phyloP scores from a whole-genome alignment of 768 basidiomycete genomes.

The Termitomyces sp. region DNA sequence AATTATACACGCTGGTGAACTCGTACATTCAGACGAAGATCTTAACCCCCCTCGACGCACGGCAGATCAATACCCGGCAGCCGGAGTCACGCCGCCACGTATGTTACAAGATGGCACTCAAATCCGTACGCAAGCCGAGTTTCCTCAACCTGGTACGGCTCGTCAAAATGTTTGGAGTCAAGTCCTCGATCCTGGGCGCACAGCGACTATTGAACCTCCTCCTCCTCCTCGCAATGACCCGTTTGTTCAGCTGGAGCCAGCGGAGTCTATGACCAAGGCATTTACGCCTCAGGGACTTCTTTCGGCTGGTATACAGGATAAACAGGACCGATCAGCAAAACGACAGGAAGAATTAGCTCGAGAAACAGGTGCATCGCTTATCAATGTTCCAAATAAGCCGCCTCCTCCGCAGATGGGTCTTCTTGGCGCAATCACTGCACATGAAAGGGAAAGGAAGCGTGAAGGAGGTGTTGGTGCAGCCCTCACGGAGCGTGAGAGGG shows the following conservation, averaged over 20 bases:
- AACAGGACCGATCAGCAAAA: conserved; percentile 93
- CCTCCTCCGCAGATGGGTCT: conserved; percentile 94
- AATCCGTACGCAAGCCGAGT: conserved; percentile 53
- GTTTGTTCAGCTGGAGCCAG: conserved; percentile 70
- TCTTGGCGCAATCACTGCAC: conserved; percentile 92
- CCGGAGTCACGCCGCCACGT: conserved; percentile 32
- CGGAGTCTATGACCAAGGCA: conserved; percentile 83
- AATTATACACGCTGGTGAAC: conserved; percentile 9
- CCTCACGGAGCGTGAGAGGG: conserved; percentile 92
- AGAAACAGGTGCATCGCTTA: conserved; percentile 85
- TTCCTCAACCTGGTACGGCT: conserved; percentile 48
- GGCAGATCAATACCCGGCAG: conserved; percentile 43
- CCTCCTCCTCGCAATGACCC: conserved; percentile 46
- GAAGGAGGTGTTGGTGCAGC: conserved; percentile 95
- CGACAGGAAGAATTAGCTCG: conserved; percentile 91
- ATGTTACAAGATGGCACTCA: conserved; percentile 55
- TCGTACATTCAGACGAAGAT: conserved; percentile 32
- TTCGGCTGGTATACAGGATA: conserved; percentile 93
- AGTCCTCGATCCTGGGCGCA: conserved; percentile 70
- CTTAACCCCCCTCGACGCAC: conserved; percentile 45
- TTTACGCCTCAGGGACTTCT: conserved; percentile 94
- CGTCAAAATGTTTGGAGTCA: conserved; percentile 86
- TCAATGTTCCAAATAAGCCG: conserved; percentile 95
- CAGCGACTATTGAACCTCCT: conserved; percentile 34
- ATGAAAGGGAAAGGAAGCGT: conserved; percentile 90